A percentile compares a stretch with the other conserved stretches of the same genome.
These are phyloP conservation scores for Anthracocystis setariae DNA, from an alignment of 1,284 basidiomycete species.

Conservation along the genomic window DNA sequence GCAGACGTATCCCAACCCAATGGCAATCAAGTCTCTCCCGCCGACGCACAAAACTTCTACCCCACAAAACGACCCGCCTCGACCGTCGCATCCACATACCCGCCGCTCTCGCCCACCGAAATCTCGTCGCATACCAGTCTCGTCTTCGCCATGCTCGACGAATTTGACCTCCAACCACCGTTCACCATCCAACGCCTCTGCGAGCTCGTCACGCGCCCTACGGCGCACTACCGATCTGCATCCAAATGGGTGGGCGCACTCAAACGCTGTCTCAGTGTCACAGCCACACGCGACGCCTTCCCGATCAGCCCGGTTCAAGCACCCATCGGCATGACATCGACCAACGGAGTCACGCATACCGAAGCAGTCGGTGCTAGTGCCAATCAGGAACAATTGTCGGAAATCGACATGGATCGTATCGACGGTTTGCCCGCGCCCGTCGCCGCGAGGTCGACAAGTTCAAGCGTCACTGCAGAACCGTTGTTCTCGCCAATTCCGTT, in stretches of 20 bases:
- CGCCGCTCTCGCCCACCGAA: slow-evolving; percentile 1
- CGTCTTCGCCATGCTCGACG: slow-evolving; percentile 41
- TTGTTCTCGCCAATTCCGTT: slow-evolving; percentile 48
- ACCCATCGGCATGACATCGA: slow-evolving; percentile 7
- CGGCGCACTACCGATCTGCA: slow-evolving; percentile 22
- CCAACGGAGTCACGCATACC: not conserved
- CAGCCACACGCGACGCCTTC: slow-evolving; percentile 49
- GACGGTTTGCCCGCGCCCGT: slow-evolving; percentile 31
- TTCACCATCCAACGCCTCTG: slow-evolving; percentile 56
- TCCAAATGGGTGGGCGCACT: slow-evolving; percentile 43
- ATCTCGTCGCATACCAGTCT: not conserved
- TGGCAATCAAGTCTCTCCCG: slow-evolving; percentile 9
- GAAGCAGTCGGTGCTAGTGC: not conserved
- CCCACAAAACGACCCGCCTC: slow-evolving; percentile 19
- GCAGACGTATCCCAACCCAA: not conserved
- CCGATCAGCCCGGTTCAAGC: slow-evolving; percentile 38
- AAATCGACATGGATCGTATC: slow-evolving; percentile 35
- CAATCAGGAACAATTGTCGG: slow-evolving; percentile 11
- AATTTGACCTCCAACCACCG: slow-evolving; percentile 54
- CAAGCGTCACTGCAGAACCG: slow-evolving; percentile 20
- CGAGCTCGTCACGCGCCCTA: slow-evolving; percentile 38
- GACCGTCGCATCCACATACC: slow-evolving; percentile 1
- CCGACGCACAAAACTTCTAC: slow-evolving; percentile 34
- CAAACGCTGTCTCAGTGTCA: slow-evolving; percentile 41
- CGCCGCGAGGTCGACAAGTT: slow-evolving; percentile 12